Evolutionary conservation across 305 asterid genomes (phyloP).

Genomic region (Nicotiana rustica): DNA sequence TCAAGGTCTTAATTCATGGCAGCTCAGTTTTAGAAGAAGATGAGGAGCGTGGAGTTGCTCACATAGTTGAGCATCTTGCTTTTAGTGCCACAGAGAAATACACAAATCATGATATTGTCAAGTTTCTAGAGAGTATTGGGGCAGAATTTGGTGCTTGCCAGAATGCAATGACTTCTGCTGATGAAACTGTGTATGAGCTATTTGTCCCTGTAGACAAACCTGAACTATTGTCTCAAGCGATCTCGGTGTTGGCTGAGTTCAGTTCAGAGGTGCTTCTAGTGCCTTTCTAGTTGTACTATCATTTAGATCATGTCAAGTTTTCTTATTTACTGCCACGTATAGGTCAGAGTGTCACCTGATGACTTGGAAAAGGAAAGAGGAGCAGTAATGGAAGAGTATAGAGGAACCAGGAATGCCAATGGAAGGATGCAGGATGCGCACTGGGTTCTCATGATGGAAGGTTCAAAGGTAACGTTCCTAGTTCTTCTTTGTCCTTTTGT

Average conservation of each 20-base stretch:
- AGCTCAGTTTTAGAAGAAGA: conserved; percentile 98
- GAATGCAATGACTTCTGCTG: conserved; percentile 88
- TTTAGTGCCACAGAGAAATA: conserved; percentile 95
- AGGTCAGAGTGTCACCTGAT: conserved; percentile 79
- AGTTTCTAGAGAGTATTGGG: conserved; percentile 92
- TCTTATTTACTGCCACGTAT: conserved; percentile 42
- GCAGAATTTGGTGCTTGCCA: conserved; percentile 99
- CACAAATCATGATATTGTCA: conserved; percentile 89
- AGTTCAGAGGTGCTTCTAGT: conserved; percentile 75
- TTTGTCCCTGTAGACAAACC: conserved; percentile 98
- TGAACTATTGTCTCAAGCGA: conserved; percentile 85
- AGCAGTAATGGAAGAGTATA: conserved; percentile 89
- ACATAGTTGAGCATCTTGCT: conserved; percentile 95
- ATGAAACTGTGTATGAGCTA: conserved; percentile 92
- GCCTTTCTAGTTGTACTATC: conserved; percentile 29
- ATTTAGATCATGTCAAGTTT: conserved; percentile 18
- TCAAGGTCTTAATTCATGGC: conserved; percentile 57
- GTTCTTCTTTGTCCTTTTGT: conserved; percentile 29
- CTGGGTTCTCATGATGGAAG: conserved; percentile 97
- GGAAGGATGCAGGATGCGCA: conserved; percentile 98
- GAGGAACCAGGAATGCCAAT: conserved; percentile 84
- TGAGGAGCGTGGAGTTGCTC: conserved; percentile 99
- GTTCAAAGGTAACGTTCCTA: conserved; percentile 72
- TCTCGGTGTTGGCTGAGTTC: conserved; percentile 89
- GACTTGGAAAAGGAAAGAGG: conserved; percentile 99